These are phyloP conservation scores for Sonneratia alba DNA, from an alignment of 345 rosid genomes.

Conservation along the genomic window DNA sequence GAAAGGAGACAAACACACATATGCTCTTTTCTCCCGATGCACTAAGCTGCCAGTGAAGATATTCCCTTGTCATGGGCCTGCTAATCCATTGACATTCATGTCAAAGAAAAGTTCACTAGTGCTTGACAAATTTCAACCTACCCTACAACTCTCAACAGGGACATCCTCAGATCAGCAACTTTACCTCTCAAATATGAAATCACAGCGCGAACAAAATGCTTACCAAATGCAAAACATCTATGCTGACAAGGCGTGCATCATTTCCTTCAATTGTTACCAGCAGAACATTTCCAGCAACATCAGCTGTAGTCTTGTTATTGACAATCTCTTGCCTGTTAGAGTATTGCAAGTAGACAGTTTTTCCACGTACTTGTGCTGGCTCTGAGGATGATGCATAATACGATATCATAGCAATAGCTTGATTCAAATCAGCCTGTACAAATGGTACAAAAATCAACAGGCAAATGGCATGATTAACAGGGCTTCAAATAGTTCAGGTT, in stretches of 20 bases:
- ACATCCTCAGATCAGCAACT: constrained; percentile 24
- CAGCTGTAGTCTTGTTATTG: constrained; percentile 93
- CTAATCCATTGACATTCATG: constrained; percentile 95
- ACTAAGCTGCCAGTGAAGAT: constrained; percentile 98
- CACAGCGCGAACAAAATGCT: constrained; percentile 23
- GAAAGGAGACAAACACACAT: constrained; percentile 99
- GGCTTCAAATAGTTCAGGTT: neutral
- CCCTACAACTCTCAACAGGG: constrained; percentile 34
- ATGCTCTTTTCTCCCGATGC: constrained; percentile 94
- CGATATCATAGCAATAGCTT: constrained; percentile 97
- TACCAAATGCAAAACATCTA: constrained; percentile 97
- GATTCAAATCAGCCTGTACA: constrained; percentile 83
- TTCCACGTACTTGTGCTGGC: constrained; percentile 99
- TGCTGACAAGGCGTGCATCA: constrained; percentile 97
- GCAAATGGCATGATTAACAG: neutral
- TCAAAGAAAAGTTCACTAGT: constrained; percentile 63
- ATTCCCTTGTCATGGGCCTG: constrained; percentile 99
- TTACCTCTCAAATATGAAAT: constrained; percentile 25
- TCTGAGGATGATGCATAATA: constrained; percentile 94
- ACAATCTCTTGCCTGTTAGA: constrained; percentile 98
- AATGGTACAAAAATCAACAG: constrained; percentile 5
- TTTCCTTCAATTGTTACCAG: constrained; percentile 88
- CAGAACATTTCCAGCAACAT: constrained; percentile 94
- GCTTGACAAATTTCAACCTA: constrained; percentile 72
- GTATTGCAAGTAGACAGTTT: constrained; percentile 96